Base-by-base conservation (phyloP, 306 rosid species). In the Canavalia ensiformis region DNA sequence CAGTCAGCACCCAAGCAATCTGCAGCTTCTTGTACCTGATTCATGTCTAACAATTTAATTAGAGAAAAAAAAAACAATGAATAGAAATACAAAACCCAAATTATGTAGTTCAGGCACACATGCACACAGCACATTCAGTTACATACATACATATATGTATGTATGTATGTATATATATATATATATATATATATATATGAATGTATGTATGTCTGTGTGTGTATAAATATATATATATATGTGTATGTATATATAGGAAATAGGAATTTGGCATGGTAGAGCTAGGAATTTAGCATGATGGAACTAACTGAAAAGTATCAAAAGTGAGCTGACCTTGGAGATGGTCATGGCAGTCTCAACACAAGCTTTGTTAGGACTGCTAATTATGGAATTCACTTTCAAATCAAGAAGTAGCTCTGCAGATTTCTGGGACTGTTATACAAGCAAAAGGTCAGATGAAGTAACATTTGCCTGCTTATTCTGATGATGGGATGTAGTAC, bases 1-100 rank as follows among this genome's bases (percentile, higher is more conserved):
- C 91, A 91, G 84, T 95, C 97, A 66, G 97, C 99, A 74, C 93
- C 98, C 89, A 95, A 85, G 90, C 97, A 95, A 79, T 90, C 98
- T 58, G 97, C 99, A 72, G 97, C 97, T 84, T 93, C 98, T 90
- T 93, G 99, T 58, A 93, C 91, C 97, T 95, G 69, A 85, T 59
- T 76, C 67, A 72, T 42, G 44, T 68, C 71, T 76, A 80, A 67
- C 64, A n/a, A 52, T 75, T 72, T 18, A 77, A 63, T 64, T 39
- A 75, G 62, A 74, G 35, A 8, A 39, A 63, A 52, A 76, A 29
- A 76, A 29, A 71, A 74, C 55, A 4, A 25, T 29, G 31, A 70
- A 66, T 4, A 9, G 39, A 72, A 65, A 49, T 33, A 50, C 68
- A 37, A 34, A 72, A 54, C 34, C 75, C 47, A 30, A 11, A 29